Base-by-base conservation (phyloP, 495 filamentous ascomycete genomes). In the Trichodelitschia bisporula region DNA sequence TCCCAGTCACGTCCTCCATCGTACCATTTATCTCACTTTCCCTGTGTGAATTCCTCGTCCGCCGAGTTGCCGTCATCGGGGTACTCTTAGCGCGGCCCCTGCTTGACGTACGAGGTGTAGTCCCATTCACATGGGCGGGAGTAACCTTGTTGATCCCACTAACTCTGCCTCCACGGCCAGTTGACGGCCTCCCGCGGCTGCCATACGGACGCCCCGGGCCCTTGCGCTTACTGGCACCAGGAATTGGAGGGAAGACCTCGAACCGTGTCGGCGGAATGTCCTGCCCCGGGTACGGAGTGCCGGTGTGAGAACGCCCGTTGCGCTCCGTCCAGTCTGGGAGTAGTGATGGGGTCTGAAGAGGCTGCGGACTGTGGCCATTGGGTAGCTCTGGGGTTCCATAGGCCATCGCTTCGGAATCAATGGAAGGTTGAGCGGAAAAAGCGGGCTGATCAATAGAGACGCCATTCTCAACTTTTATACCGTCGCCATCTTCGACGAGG, bases 181-280 rank as follows among this genome's bases (percentile, higher is more conserved):
- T 39, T 15, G 42, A 42, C 32, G 37, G 36, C 3, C 36, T 40
- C n/a, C 39, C 36, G 12, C 44, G 33, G 11, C 47, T 35, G 2
- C 48, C 37, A 18, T 40, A 41, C 2, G 64, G 62, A n/a, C 64
- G 58, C 15, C 58, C 58, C 28, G 53, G 40, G 18, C 56, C 55
- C 19, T 56, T 49, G 36, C 51, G 46, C n/a, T 41, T 38, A 1
- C 51, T 38, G 1, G 59, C 48, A 5, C 65, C 60, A 33, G 66
- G 72, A n/a, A 80, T 55, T 2, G 75, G 73, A 21, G 82, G 82
- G 42, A 74, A 84, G 28, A 90, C 66, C 41, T 89, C 75, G 48
- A 86, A 92, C 35, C 80, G 62, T 19, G 62, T 71, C 1, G 75
- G 61, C 0, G 80, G 77, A 29, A 92, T 80, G 21, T 6, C 21